Evolutionary conservation across 2,329 filamentous ascomycete species (phyloP), one percentile per base, ranked within the genome.

Genomic region (Cercospora sp.): DNA sequence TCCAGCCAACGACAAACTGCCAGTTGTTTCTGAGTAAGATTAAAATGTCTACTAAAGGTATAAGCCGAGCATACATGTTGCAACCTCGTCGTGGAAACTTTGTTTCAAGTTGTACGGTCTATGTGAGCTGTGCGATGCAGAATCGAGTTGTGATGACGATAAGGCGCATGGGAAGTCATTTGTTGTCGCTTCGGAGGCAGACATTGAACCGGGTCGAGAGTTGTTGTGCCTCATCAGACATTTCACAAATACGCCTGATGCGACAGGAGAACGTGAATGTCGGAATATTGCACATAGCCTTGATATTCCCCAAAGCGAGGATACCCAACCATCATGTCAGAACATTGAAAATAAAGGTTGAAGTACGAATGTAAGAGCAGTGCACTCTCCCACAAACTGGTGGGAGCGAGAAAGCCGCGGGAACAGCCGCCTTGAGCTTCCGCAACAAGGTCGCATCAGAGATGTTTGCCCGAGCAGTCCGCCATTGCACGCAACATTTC

Each of bases 371-470:
- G 20, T 51, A 3, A 13, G 20, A 13, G 20, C 18, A 23, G 10
- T 26, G 10, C 10, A 51, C 20, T 51, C 20, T 51, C 20, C 10
- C 45, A 51, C 6, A 51, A 26, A 51, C 18, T 51, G 45, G 45
- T 51, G 45, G 45, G 45, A 51, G 20, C 9, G 45, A 51, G 20
- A 23, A 12, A 6, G 45, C 18, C 18, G 18, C 45, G 45, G 45
- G 18, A 51, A 6, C 45, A 23, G 45, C 45, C 45, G 45, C 42
- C 5, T 28, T 13, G 53, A 57, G 28, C 53, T 58, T 58, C 23
- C 53, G 53, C 26, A 30, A 51, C 45, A 51, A 51, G 45, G 45
- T 30, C 53, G 53, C 53, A 58, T 58, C 53, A 58, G 53, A 58
- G 53, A 58, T 58, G 53, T 58, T 58, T 33, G 53, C 53, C 53